A percentile compares a stretch with the other conserved stretches of the same genome.
phyloP scores from a whole-genome alignment of 805 yeast genomes.

The Kuraishia borneana region DNA sequence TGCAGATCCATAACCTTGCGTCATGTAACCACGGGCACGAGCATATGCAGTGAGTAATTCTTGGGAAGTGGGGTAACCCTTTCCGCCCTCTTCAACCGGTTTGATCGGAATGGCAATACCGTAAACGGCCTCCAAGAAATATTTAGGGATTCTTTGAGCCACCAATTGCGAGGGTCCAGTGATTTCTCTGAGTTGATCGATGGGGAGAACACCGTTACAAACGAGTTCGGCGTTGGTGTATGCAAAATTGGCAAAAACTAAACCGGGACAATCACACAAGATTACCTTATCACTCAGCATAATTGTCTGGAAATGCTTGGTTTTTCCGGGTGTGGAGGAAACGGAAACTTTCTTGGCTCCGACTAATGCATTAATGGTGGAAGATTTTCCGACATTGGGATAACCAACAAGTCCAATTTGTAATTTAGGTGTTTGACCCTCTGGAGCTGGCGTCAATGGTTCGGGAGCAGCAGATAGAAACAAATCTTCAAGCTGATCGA shows the following conservation, averaged over 20 bases:
- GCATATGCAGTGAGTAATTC: slow-evolving; percentile 89
- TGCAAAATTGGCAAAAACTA: slow-evolving; percentile 96
- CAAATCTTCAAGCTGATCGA: slow-evolving; percentile 75
- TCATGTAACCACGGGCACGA: slow-evolving; percentile 93
- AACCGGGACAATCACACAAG: slow-evolving; percentile 97
- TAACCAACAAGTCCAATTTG: slow-evolving; percentile 96
- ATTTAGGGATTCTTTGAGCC: slow-evolving; percentile 82
- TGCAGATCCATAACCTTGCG: slow-evolving; percentile 94
- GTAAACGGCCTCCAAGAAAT: slow-evolving; percentile 78
- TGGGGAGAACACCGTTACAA: slow-evolving; percentile 97
- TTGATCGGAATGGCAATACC: slow-evolving; percentile 81
- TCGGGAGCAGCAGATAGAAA: slow-evolving; percentile 74
- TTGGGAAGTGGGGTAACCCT: slow-evolving; percentile 80
- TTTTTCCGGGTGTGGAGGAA: slow-evolving; percentile 96
- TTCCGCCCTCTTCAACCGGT: slow-evolving; percentile 78
- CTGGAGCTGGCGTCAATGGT: slow-evolving; percentile 37
- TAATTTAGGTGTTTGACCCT: slow-evolving; percentile 49
- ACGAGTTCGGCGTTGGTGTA: slow-evolving; percentile 94
- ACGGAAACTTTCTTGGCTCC: slow-evolving; percentile 98
- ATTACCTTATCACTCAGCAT: slow-evolving; percentile 71
- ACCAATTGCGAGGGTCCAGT: slow-evolving; percentile 83
- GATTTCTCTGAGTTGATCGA: slow-evolving; percentile 89
- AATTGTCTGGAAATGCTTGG: slow-evolving; percentile 97
- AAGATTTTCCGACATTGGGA: slow-evolving; percentile 60
- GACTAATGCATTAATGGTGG: slow-evolving; percentile 73